A percentile compares a stretch with the other conserved stretches of the same genome.
Conservation (phyloP, 768 basidiomycete genomes). For the Pisolithus tinctorius region DNA sequence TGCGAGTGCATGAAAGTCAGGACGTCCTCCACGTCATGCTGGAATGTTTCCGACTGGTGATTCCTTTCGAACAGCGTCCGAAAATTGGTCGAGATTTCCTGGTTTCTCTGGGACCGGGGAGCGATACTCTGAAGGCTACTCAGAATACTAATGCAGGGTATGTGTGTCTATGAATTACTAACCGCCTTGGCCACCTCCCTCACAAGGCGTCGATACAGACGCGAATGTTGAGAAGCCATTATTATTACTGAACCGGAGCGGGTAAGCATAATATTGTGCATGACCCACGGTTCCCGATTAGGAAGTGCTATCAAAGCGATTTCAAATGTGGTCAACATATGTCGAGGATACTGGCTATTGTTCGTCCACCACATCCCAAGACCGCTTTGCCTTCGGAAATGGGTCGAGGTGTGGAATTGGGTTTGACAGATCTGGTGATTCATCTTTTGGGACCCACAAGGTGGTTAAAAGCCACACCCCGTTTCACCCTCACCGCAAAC, state of each 20-base stretch:
- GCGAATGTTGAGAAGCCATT: slow-evolving; percentile 14
- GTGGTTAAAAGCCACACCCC: slow-evolving; percentile 13
- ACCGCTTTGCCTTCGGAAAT: slow-evolving; percentile 1
- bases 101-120: slow-evolving; percentile 33
- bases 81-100: slow-evolving; percentile 41
- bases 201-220: slow-evolving; percentile 24
- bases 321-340: background rate
- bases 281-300: background rate
- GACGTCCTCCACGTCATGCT: slow-evolving; percentile 50
- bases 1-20: slow-evolving; percentile 67
- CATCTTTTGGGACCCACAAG: background rate
- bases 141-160: background rate
- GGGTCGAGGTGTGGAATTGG: slow-evolving; percentile 1
- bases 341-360: slow-evolving; percentile 9
- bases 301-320: slow-evolving; percentile 8
- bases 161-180: background rate
- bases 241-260: slow-evolving; percentile 1
- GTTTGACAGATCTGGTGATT: background rate
- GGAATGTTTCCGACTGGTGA: slow-evolving; percentile 24
- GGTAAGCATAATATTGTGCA: background rate
- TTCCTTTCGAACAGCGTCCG: slow-evolving; percentile 47
- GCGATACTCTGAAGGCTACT: slow-evolving; percentile 28
- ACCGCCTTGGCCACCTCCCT: slow-evolving; percentile 26
- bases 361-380: slow-evolving; percentile 6
- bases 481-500: background rate